Base-by-base conservation (phyloP, 192 early-diverging fungal species). In the Rhizophagus sp. region DNA sequence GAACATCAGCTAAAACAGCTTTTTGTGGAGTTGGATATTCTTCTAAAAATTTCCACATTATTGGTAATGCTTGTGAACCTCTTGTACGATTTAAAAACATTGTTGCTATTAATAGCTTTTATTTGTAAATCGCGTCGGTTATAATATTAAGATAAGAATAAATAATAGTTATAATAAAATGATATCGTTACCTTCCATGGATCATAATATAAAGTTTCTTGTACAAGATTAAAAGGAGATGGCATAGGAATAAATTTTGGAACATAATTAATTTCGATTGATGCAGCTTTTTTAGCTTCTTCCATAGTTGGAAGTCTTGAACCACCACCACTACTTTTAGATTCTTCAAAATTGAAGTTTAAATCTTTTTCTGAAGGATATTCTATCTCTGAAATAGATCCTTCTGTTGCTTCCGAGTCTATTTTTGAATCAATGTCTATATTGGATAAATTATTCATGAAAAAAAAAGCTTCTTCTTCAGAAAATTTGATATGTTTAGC, bases 11-110 rank as follows among this genome's bases (percentile, higher is more conserved):
- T 39, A 62, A 34, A 62, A 79, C 27, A 19, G 78, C 68, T 25
- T 62, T 71, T 24, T 79, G 33, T 34, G 78, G 67, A 6, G 68
- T 64, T 62, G 52, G 22, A 70, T 79, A 79, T 41, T 71, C 52
- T n/a, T 79, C 78, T 6, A 79, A 61, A 71, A 79, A 79, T 71
- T 79, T 71, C 78, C 78, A 79, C n/a, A 79, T 24, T 33, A 79
- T 10, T 61, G 78, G 78, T 8, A 71, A 27, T 17, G 78, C 78
- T 61, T 71, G 47, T 34, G 47, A 30, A 25, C 67, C 68, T 62
- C 36, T 70, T 24, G 78, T 79, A 34, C 57, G 27, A 62, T 79
- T 79, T 34, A 79, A 62, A 62, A 79, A 79, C 50, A 71, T 79
- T 36, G 78, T 79, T 44, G 67, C 78, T 12, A 79, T 71, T 4